A percentile compares a stretch with the other conserved stretches of the same genome.
phyloP scores from a whole-genome alignment of 2,329 filamentous ascomycete species.

The Nakataea oryzae region DNA sequence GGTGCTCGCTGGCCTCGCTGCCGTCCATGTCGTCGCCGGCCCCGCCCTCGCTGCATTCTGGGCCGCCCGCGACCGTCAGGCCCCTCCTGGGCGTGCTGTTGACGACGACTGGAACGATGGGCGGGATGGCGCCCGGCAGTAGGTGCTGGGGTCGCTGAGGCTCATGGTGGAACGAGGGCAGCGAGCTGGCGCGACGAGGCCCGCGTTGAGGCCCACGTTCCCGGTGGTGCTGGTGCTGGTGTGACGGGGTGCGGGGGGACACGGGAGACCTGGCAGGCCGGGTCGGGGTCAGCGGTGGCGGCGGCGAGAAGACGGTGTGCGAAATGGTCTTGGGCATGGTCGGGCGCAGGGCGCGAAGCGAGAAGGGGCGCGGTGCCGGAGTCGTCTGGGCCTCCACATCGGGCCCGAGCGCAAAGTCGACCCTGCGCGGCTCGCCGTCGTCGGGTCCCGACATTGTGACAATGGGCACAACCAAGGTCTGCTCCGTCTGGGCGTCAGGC shows the following conservation, averaged over 20 bases:
- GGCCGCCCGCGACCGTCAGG: neutral
- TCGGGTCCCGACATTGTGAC: neutral
- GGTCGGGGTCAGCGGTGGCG: slow-evolving; percentile 2
- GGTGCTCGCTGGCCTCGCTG: slow-evolving; percentile 19
- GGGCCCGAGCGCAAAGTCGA: slow-evolving; percentile 30
- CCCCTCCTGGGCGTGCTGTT: slow-evolving; percentile 12
- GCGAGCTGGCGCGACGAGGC: slow-evolving; percentile 44
- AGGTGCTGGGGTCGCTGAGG: slow-evolving; percentile 9
- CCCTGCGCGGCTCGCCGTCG: slow-evolving; percentile 21
- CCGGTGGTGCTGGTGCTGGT: slow-evolving; percentile 3
- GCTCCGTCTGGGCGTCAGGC: slow-evolving; percentile 4
- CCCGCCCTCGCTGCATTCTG: slow-evolving; percentile 11
- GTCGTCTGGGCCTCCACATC: slow-evolving; percentile 19
- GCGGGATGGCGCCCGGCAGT: slow-evolving; percentile 14
- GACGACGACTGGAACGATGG: slow-evolving; percentile 19
- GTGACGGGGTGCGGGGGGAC: no score
- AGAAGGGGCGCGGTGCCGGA: slow-evolving; percentile 20
- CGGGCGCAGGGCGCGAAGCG: slow-evolving; percentile 36
- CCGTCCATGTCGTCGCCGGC: slow-evolving; percentile 13
- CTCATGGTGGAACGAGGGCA: slow-evolving; percentile 24
- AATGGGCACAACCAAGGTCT: neutral
- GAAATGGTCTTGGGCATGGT: slow-evolving; percentile 42
- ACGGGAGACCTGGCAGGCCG: neutral
- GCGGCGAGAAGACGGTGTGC: slow-evolving; percentile 41
- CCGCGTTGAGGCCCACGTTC: slow-evolving; percentile 14